Evolutionary conservation across 1,139 yeast species (phyloP).

Genomic region (Lodderomyces parapsilosis): DNA sequence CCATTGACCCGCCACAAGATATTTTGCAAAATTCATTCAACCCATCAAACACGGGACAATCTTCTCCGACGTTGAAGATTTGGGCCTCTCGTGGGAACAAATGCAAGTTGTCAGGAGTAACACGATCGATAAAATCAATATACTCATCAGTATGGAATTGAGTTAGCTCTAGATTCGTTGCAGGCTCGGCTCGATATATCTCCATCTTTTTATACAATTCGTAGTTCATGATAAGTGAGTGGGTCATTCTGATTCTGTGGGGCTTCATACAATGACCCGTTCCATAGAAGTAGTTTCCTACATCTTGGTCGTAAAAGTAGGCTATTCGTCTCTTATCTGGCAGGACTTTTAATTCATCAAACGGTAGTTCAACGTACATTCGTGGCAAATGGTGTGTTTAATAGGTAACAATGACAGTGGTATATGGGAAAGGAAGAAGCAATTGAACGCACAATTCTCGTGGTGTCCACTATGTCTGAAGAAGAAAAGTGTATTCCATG

Average conservation of each 20-base stretch:
- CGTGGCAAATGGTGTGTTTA: not conserved
- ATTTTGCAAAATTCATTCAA: conserved; percentile 83
- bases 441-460: not conserved
- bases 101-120: conserved; percentile 92
- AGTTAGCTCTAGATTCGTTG: conserved; percentile 97
- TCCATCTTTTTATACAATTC: conserved; percentile 97
- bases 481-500: not conserved
- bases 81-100: conserved; percentile 89
- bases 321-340: conserved; percentile 45
- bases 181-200: conserved; percentile 94
- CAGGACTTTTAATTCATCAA: conserved; percentile 45
- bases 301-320: conserved; percentile 67
- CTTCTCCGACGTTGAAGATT: conserved; percentile 95
- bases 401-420: not conserved
- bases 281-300: conserved; percentile 96
- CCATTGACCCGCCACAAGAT: conserved; percentile 93
- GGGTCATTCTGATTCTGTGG: conserved; percentile 98
- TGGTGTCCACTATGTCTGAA: not conserved
- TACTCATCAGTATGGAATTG: conserved; percentile 98
- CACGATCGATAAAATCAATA: conserved; percentile 88
- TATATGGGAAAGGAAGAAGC: not conserved
- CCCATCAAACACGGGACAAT: conserved; percentile 97
- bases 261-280: conserved; percentile 99
- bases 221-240: conserved; percentile 93
- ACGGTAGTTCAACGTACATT: conserved; percentile 46